Base-by-base conservation (phyloP, 1,139 yeast species). In the Yamadazyma sp. region DNA sequence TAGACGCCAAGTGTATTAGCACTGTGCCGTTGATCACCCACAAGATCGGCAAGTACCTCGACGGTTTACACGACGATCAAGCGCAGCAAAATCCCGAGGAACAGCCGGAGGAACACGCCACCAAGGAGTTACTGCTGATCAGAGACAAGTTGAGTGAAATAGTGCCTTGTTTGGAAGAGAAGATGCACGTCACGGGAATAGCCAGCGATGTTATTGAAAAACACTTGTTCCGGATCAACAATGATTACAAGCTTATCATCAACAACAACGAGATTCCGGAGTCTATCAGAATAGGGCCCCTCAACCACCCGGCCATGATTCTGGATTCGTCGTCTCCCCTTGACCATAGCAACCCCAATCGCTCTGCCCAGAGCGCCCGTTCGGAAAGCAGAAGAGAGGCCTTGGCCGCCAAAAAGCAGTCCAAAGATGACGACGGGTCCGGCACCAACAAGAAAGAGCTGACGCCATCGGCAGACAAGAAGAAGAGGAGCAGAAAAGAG, bases 161-260 rank as follows among this genome's bases (percentile, higher is more conserved):
- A 38, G 81, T 92, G 68, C 98, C 98, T 0, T 88, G 96, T 49
- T 67, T 92, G 44, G 98, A 92, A 57, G 98, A 92, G 59, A 92
- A 92, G 63, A 89, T 92, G 95, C 97, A 92, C 58, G 97, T 92
- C 28, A 94, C 98, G 3, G 83, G 92, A 2, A 85, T 88, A 28
- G 96, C 97, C 20, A 77, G 87, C 23, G 98, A 91, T 53, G 76
- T 84, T 17, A 75, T 89, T 38, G 68, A 74, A 31, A 79, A 83
- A 48, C 87, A 88, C 54, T 68, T 87, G 49, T 73, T 70, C 39
- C 71, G 97, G 36, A 75, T 92, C 48, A 87, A 91, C 56, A 79
- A 84, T 49, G 96, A 88, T 57, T 91, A 80, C 64, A 70, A 76
- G 43, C 80, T 83, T 39, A 75, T 88, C 31, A 76, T 91, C 27